These are phyloP conservation scores for Lunasporangiospora selenospora DNA, from an alignment of 192 early-diverging fungal genomes.

Conservation along the genomic window DNA sequence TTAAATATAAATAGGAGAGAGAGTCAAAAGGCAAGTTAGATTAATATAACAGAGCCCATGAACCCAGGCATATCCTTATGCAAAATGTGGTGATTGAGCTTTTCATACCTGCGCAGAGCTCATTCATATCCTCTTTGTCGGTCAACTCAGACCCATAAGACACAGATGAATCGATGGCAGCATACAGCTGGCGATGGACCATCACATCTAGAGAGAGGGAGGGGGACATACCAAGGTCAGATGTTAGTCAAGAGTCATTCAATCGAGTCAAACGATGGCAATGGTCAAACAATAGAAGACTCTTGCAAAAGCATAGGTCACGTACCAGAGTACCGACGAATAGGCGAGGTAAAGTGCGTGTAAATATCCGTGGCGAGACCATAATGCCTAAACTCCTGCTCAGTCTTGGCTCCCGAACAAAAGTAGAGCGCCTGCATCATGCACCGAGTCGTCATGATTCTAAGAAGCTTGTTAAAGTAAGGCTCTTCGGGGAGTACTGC, in stretches of 20 bases:
- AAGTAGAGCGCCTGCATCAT: conserved; percentile 99
- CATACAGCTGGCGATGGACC: conserved; percentile 87
- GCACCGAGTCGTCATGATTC: conserved; percentile 90
- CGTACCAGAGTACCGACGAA: conserved; percentile 91
- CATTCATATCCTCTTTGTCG: conserved; percentile 82
- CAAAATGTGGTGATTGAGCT: background rate
- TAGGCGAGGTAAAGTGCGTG: conserved; percentile 99
- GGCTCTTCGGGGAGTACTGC: conserved; percentile 84
- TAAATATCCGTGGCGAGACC: conserved; percentile 92
- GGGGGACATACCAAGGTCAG: conserved; percentile 10
- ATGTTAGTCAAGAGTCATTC: no score
- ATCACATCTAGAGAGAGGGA: conserved; percentile 71
- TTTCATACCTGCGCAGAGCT: conserved; percentile 78
- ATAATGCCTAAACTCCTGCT: conserved; percentile 82
- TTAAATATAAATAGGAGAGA: conserved; percentile 21
- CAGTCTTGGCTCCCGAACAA: conserved; percentile 80
- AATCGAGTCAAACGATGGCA: no score
- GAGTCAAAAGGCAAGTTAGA: background rate
- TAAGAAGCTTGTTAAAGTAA: conserved; percentile 96
- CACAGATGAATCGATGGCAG: conserved; percentile 52
- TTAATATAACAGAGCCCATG: background rate
- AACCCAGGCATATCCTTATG: conserved; percentile 5
- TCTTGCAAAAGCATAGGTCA: background rate
- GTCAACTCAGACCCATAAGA: conserved; percentile 75
- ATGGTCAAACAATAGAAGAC: no score